A percentile compares a stretch with the other conserved stretches of the same genome.
These are phyloP conservation scores for Cyclanthera cordifolia DNA, from an alignment of 306 rosid genomes.

Conservation along the genomic window DNA sequence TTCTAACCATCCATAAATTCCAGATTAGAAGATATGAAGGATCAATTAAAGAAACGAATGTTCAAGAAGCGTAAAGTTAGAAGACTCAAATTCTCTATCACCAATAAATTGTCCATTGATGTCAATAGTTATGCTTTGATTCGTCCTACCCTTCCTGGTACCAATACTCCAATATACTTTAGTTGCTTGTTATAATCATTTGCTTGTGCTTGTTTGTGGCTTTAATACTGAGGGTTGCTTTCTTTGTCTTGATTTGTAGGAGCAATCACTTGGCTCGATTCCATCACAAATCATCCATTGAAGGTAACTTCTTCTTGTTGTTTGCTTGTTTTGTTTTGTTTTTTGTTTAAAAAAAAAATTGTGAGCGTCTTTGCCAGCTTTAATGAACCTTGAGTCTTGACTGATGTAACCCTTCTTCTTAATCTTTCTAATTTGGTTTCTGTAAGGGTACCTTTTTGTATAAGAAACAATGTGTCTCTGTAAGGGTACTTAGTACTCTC, in stretches of 20 bases:
- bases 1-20: slow-evolving; percentile 12
- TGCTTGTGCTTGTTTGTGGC: slow-evolving; percentile 17
- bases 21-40: slow-evolving; percentile 84
- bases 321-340: too few relatives aligned
- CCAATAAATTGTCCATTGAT: slow-evolving; percentile 58
- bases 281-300: slow-evolving; percentile 71
- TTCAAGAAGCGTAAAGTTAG: slow-evolving; percentile 71
- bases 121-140: slow-evolving; percentile 70
- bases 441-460: too few relatives aligned
- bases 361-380: too few relatives aligned
- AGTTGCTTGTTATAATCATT: background rate
- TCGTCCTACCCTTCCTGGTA: slow-evolving; percentile 79
- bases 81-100: slow-evolving; percentile 47
- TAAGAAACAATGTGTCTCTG: too few relatives aligned
- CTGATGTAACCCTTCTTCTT: too few relatives aligned
- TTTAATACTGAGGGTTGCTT: slow-evolving; percentile 11
- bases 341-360: too few relatives aligned
- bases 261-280: slow-evolving; percentile 84
- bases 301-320: slow-evolving; percentile 36
- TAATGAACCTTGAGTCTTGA: too few relatives aligned
- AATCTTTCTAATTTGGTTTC: too few relatives aligned
- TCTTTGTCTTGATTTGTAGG: slow-evolving; percentile 35
- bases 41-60: slow-evolving; percentile 81
- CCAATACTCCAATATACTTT: slow-evolving; percentile 13
- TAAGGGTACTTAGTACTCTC: too few relatives aligned